Evolutionary conservation across 768 basidiomycete genomes (phyloP).

Genomic region (Roridomyces roridus): DNA sequence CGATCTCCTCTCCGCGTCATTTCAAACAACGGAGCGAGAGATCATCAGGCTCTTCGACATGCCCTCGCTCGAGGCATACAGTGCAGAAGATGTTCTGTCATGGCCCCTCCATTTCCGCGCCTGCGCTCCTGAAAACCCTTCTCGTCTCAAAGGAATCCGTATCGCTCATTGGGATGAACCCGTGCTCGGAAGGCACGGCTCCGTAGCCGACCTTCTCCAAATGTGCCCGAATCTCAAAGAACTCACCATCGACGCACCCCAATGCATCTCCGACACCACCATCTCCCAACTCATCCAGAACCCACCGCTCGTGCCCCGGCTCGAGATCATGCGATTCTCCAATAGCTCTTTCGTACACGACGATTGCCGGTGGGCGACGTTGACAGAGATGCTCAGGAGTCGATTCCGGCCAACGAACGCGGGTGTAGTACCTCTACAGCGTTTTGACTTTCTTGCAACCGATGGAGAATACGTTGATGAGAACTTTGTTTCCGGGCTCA

Average conservation of each 20-base stretch:
- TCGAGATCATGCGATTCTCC: conserved; percentile 22
- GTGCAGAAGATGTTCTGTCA: neutral
- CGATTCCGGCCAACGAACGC: conserved; percentile 1
- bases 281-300: neutral
- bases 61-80: conserved; percentile 7
- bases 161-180: neutral
- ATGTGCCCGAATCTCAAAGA: conserved; percentile 7
- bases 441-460: conserved; percentile 2
- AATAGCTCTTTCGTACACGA: neutral
- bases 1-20: too few relatives aligned
- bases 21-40: too few relatives aligned
- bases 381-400: neutral
- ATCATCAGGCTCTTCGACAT: neutral
- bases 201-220: too few relatives aligned
- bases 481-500: neutral
- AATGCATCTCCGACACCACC: neutral
- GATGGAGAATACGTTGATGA: neutral
- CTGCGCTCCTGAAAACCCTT: conserved; percentile 1
- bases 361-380: conserved; percentile 1
- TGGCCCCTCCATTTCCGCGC: neutral
- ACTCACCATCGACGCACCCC: neutral
- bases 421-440: neutral
- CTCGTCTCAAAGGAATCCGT: neutral
- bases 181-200: neutral
- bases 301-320: neutral